A percentile compares a stretch with the other conserved stretches of the same genome.
Evolutionary conservation across 805 yeast genomes (phyloP).

Genomic region (Saccharomycopsis olivae): DNA sequence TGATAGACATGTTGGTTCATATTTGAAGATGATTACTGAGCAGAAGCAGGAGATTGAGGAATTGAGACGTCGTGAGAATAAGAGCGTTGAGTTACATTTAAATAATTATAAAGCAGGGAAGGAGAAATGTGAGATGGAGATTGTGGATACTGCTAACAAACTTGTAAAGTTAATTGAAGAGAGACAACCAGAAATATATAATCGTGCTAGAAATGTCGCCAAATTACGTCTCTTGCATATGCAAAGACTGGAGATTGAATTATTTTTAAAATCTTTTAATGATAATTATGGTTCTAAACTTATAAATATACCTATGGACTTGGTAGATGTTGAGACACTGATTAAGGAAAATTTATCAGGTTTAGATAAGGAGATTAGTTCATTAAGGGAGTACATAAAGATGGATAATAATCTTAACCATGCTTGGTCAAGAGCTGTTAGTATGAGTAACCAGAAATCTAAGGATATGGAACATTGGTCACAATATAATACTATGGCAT

Average conservation of each 20-base stretch:
- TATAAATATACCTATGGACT: constrained; percentile 22
- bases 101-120: constrained; percentile 27
- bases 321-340: constrained; percentile 20
- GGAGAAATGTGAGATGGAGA: constrained; percentile 29
- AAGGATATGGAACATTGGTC: constrained; percentile 50
- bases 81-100: constrained; percentile 30
- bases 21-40: constrained; percentile 73
- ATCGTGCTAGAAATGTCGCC: constrained; percentile 28
- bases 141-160: constrained; percentile 33
- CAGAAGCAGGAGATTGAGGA: constrained; percentile 68
- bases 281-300: constrained; percentile 17
- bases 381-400: constrained; percentile 42
- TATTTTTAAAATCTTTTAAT: constrained; percentile 19
- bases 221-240: constrained; percentile 32
- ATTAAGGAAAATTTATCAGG: constrained; percentile 28
- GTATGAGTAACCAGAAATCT: constrained; percentile 35
- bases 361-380: constrained; percentile 34
- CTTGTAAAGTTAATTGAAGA: constrained; percentile 25
- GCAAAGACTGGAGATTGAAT: constrained; percentile 31
- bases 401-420: constrained; percentile 42
- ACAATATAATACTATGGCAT: constrained; percentile 31
- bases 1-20: constrained; percentile 77
- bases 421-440: constrained; percentile 35
- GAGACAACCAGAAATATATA: constrained; percentile 24
- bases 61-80: constrained; percentile 43